phyloP scores from a whole-genome alignment of 2,329 filamentous ascomycete genomes.

The Bipolaris bicolor region DNA sequence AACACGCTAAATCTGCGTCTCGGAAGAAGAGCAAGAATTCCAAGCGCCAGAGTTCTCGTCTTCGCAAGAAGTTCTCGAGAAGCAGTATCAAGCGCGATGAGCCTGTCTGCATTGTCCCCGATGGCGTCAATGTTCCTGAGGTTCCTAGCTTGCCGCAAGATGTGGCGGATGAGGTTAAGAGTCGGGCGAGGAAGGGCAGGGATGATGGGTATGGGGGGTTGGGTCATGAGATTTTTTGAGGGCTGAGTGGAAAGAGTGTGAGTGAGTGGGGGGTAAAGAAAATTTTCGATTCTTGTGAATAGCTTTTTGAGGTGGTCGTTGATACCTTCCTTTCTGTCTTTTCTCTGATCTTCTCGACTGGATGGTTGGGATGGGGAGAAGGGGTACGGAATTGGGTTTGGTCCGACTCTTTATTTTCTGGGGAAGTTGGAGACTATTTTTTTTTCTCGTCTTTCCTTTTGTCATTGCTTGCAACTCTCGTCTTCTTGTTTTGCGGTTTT shows the following conservation, averaged over 20 bases:
- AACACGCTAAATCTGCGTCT: conserved; percentile 19
- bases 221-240: conserved; percentile 47
- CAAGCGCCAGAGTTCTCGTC: conserved; percentile 7
- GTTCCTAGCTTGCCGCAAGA: conserved; percentile 29
- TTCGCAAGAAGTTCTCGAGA: conserved; percentile 24
- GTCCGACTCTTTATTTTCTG: not conserved
- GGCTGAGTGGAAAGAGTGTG: too few species aligned
- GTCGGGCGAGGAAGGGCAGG: conserved; percentile 19
- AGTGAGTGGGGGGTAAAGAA: too few species aligned
- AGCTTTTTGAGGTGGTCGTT: not conserved
- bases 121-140: conserved; percentile 28
- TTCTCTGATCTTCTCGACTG: not conserved
- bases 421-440: not conserved
- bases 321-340: not conserved
- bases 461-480: not conserved
- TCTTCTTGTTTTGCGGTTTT: not conserved
- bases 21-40: conserved; percentile 24
- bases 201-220: conserved; percentile 43
- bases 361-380: not conserved
- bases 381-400: not conserved
- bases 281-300: too few species aligned
- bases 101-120: conserved; percentile 35
- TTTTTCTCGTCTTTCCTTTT: not conserved
- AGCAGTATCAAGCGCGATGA: conserved; percentile 23
- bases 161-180: conserved; percentile 29